Evolutionary conservation across 805 yeast genomes (phyloP).

Genomic region (Kluyveromyces nonfermentans): DNA sequence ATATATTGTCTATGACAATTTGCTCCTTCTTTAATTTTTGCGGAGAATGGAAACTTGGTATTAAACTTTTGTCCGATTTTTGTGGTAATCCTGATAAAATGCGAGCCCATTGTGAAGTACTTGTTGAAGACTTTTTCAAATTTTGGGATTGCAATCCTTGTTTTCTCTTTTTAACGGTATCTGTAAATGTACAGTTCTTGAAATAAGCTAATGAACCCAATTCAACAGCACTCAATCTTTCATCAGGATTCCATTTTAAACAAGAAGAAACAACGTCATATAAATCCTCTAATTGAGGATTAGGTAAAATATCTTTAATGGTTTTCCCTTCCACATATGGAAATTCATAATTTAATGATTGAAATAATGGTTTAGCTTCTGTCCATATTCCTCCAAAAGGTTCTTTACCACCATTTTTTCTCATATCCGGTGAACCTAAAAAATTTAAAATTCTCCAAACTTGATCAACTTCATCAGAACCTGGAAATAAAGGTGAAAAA

Average conservation of each 20-base stretch:
- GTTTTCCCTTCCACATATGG: slow-evolving; percentile 47
- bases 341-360: slow-evolving; percentile 44
- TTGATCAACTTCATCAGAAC: slow-evolving; percentile 71
- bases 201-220: slow-evolving; percentile 49
- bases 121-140: neutral
- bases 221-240: slow-evolving; percentile 43
- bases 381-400: slow-evolving; percentile 72
- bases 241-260: slow-evolving; percentile 71
- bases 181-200: slow-evolving; percentile 30
- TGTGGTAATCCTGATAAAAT: slow-evolving; percentile 3
- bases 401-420: slow-evolving; percentile 13
- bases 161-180: slow-evolving; percentile 11
- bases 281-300: slow-evolving; percentile 33
- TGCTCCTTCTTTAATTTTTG: slow-evolving; percentile 1
- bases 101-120: slow-evolving; percentile 1
- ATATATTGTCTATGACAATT: neutral
- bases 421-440: slow-evolving; percentile 59
- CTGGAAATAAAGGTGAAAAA: slow-evolving; percentile 76
- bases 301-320: slow-evolving; percentile 37
- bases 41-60: slow-evolving; percentile 1
- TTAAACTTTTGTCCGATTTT: neutral
- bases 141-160: neutral
- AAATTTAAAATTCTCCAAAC: slow-evolving; percentile 53
- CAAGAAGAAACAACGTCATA: slow-evolving; percentile 35
- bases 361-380: slow-evolving; percentile 45